A percentile compares a stretch with the other conserved stretches of the same genome.
Evolutionary conservation across 768 basidiomycete genomes (phyloP).

Genomic region (Dentipellis sp.): DNA sequence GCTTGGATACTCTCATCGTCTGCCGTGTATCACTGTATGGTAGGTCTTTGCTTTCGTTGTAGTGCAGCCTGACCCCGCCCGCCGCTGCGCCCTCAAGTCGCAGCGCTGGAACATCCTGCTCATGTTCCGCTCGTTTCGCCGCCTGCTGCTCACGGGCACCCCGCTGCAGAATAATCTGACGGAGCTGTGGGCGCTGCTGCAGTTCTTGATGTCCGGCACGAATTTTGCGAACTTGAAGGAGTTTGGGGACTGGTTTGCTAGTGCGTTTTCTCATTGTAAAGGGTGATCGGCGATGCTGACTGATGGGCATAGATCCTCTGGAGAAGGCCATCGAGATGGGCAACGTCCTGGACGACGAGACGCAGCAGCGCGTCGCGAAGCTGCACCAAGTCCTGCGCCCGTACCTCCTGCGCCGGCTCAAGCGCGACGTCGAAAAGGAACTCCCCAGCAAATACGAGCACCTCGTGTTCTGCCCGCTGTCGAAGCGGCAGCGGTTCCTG

Average conservation of each 20-base stretch:
- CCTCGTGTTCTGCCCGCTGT: constrained; percentile 77
- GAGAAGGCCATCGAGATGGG: constrained; percentile 92
- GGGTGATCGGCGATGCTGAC: background rate
- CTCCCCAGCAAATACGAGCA: constrained; percentile 93
- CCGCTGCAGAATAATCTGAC: constrained; percentile 95
- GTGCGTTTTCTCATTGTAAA: constrained; percentile 35
- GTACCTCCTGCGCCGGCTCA: constrained; percentile 90
- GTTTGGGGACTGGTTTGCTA: constrained; percentile 95
- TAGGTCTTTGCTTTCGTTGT: too few relatives aligned
- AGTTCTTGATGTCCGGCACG: constrained; percentile 87
- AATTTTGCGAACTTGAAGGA: constrained; percentile 89
- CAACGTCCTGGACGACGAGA: constrained; percentile 68
- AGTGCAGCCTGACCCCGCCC: too few relatives aligned
- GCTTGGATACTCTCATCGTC: too few relatives aligned
- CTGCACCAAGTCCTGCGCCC: constrained; percentile 92
- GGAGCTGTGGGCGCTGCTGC: constrained; percentile 91
- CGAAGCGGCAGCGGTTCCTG: constrained; percentile 88
- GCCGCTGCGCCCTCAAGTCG: constrained; percentile 82
- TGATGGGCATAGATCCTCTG: constrained; percentile 59
- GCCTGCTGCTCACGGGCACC: constrained; percentile 89
- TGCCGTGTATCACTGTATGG: too few relatives aligned
- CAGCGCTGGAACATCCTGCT: constrained; percentile 90
- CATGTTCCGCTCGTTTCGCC: constrained; percentile 79
- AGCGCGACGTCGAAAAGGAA: constrained; percentile 95
- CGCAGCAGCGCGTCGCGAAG: constrained; percentile 73